These are phyloP conservation scores for Wickerhamomyces silvicola DNA, from an alignment of 805 yeast genomes.

Conservation along the genomic window DNA sequence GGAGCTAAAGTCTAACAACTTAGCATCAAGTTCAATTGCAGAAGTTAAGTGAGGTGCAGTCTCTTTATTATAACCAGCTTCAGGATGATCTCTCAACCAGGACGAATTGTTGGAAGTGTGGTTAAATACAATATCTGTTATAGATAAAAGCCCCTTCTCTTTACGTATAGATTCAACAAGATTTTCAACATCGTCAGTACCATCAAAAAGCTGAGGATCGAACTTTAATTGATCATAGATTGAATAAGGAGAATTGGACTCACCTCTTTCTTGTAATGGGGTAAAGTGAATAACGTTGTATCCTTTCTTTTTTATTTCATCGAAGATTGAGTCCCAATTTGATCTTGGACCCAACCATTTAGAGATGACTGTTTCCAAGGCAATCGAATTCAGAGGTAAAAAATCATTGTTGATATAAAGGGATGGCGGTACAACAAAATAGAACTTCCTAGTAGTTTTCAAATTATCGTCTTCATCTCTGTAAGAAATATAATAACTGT, in stretches of 20 bases:
- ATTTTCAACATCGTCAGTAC: slow-evolving; percentile 44
- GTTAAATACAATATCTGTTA: slow-evolving; percentile 91
- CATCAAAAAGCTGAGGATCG: slow-evolving; percentile 60
- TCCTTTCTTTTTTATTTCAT: slow-evolving; percentile 60
- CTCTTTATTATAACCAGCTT: slow-evolving; percentile 75
- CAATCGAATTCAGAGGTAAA: slow-evolving; percentile 70
- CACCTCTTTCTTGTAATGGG: slow-evolving; percentile 86
- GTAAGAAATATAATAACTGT: slow-evolving; percentile 64
- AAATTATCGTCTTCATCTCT: slow-evolving; percentile 28
- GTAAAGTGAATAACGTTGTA: slow-evolving; percentile 97
- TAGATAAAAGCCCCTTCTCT: slow-evolving; percentile 57
- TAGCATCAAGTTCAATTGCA: slow-evolving; percentile 77
- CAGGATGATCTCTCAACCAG: slow-evolving; percentile 86
- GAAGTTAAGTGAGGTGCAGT: slow-evolving; percentile 87
- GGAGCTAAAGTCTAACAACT: slow-evolving; percentile 59
- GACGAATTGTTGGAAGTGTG: slow-evolving; percentile 88
- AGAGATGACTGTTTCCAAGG: slow-evolving; percentile 79
- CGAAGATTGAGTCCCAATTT: slow-evolving; percentile 65
- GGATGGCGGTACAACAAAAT: slow-evolving; percentile 78
- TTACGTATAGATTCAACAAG: slow-evolving; percentile 45
- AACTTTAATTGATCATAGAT: slow-evolving; percentile 78
- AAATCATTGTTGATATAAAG: slow-evolving; percentile 48
- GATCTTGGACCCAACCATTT: slow-evolving; percentile 78
- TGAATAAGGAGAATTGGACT: slow-evolving; percentile 88
- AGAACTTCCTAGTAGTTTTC: slow-evolving; percentile 51